Percentiles rank a stretch among this genome's conserved stretches.
These are phyloP conservation scores for Fonsecaea pugnacius DNA, from an alignment of 2,329 filamentous ascomycete genomes.

Conservation along the genomic window DNA sequence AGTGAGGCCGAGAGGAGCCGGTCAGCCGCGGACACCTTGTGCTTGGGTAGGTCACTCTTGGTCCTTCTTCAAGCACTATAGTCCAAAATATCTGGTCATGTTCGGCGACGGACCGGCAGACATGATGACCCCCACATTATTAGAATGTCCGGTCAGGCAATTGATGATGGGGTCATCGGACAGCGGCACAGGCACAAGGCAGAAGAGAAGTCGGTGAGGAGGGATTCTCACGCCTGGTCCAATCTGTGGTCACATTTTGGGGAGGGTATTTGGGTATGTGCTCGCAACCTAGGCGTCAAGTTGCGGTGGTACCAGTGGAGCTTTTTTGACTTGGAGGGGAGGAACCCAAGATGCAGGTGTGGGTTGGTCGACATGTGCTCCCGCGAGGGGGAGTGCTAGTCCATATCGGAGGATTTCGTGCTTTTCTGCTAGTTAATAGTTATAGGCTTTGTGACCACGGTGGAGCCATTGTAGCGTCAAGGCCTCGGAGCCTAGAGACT, in stretches of 20 bases:
- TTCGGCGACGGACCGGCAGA: not conserved
- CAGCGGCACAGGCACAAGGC: not conserved
- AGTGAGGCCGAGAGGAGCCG: not conserved
- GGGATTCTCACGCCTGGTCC: not conserved
- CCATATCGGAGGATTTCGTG: constrained; percentile 6
- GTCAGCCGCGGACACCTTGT: not conserved
- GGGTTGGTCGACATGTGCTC: not conserved
- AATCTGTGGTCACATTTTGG: not conserved
- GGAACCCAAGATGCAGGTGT: not conserved
- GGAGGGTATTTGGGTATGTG: not conserved
- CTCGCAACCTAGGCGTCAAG: not conserved
- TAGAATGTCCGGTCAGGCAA: not conserved
- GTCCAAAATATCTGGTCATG: not conserved
- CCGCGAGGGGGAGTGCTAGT: not conserved
- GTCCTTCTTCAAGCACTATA: not conserved
- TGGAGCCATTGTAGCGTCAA: not conserved
- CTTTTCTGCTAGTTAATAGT: not conserved
- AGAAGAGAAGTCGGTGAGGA: constrained; percentile 4
- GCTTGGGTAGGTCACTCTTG: not conserved
- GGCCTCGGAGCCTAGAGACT: not conserved
- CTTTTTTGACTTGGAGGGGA: not conserved
- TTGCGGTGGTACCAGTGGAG: not conserved
- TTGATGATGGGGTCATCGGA: not conserved
- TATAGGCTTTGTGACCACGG: not conserved
- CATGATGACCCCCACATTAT: not conserved